phyloP scores from a whole-genome alignment of 2,329 filamentous ascomycete species.

The Verticillium albo-atrum region DNA sequence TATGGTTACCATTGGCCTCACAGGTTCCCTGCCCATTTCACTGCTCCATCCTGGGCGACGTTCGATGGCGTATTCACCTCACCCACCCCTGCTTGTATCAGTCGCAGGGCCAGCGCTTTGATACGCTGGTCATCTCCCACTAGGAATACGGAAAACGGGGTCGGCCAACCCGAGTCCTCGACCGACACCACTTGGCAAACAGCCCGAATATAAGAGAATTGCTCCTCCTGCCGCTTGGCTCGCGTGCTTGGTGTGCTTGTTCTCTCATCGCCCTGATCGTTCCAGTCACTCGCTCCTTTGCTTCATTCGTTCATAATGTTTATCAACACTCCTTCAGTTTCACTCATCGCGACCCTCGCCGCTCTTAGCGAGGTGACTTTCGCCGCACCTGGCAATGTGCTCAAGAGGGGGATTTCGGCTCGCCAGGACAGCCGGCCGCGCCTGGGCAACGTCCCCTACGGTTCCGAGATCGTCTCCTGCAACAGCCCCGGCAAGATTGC shows the following conservation, averaged over 20 bases:
- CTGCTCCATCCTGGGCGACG: neutral
- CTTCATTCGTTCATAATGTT: constrained; percentile 7
- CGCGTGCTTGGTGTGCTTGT: neutral
- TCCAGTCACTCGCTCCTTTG: neutral
- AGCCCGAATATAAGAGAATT: constrained; percentile 1
- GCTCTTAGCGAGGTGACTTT: constrained; percentile 5
- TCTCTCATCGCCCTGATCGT: neutral
- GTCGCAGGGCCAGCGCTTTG: neutral
- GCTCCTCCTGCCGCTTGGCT: neutral
- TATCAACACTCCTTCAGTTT: constrained; percentile 11
- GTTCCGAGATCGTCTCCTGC: constrained; percentile 27
- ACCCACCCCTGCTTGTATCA: neutral
- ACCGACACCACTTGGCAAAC: neutral
- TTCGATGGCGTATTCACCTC: neutral
- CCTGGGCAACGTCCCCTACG: constrained; percentile 24
- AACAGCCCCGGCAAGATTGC: constrained; percentile 25
- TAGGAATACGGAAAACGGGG: neutral
- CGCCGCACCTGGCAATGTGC: constrained; percentile 5
- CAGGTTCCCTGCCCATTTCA: neutral
- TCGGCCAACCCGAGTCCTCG: neutral
- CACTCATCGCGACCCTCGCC: constrained; percentile 5
- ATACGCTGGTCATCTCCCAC: neutral
- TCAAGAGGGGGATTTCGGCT: constrained; percentile 1
- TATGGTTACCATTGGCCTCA: neutral
- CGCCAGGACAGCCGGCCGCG: constrained; percentile 17